A percentile compares a stretch with the other conserved stretches of the same genome.
Evolutionary conservation across 73 alveolate genomes (phyloP).

Genomic region (Symbiodinium pilosum): DNA sequence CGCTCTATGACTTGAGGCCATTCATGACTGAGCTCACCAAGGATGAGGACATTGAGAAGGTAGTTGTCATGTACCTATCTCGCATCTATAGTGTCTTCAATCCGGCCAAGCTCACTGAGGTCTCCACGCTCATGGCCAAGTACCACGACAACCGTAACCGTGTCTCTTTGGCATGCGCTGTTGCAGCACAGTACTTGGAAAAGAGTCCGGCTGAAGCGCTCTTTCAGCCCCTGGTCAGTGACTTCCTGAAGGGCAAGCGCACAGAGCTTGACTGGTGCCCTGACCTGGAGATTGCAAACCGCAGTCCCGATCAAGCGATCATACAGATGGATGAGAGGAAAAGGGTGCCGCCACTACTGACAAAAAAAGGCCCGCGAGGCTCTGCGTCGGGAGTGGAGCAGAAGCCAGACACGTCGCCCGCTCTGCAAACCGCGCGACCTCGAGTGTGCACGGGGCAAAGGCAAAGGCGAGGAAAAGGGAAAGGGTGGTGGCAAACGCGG

Average conservation of each 20-base stretch:
- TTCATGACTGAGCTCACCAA: neutral
- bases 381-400: no score
- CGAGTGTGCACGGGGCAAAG: neutral
- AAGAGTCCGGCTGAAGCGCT: neutral
- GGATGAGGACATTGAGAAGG: neutral
- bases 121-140: neutral
- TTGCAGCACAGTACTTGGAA: neutral
- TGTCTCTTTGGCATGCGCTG: neutral
- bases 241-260: neutral
- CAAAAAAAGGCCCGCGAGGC: no score
- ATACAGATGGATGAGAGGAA: neutral
- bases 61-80: neutral
- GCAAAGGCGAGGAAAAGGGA: neutral
- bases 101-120: neutral
- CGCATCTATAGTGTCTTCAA: neutral
- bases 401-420: no score
- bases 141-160: neutral
- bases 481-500: neutral
- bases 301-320: neutral
- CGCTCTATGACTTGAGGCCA: no score
- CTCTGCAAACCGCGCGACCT: no score
- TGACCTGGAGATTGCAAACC: neutral
- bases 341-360: neutral
- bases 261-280: neutral
- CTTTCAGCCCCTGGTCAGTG: neutral